Base-by-base conservation (phyloP, 2,329 filamentous ascomycete species). In the Metarhizium humberi region DNA sequence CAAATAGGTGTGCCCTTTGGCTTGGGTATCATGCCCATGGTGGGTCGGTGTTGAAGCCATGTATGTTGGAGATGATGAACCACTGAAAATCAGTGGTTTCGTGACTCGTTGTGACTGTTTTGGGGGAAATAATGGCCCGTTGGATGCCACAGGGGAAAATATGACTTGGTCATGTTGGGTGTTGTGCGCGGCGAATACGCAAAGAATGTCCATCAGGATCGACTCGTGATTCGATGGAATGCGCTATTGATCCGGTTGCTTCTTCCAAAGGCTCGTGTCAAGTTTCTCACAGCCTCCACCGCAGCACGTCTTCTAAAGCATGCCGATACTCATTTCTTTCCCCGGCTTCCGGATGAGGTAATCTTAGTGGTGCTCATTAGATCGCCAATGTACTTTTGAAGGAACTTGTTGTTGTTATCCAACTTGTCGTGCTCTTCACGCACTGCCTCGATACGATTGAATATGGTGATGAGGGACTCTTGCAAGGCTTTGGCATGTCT, bases 301-400 rank as follows among this genome's bases (percentile, higher is more conserved):
- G 42, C 42, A 4, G 16, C n/a, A 45, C 42, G 20, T 5, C 3
- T 6, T 45, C 38, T 40, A 2, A 3, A 16, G 2, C 14, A 16
- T 16, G 13, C 38, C 13, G 42, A 34, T 18, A 2, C 13, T 77
- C 66, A 84, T 67, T 83, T 84, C 65, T 81, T 80, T 54, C 70
- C 72, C 36, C 78, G 74, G 58, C 71, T 74, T 54, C 74, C 73
- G 1, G 79, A 75, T 2, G 84, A 78, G 1, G 84, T 87, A 62
- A 88, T 87, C 67, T 87, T 87, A 68, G 82, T 85, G n/a, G 85
- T 87, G 62, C 90, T 89, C 82, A 96, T 97, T 55, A 97, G 79
- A 67, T 96, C 92, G 61, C 92, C 92, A 65, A 97, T 97, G 69
- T 97, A 97, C 71, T 96, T 96, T 71, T 97, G 92, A 50, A 99